Evolutionary conservation across 352 stramenopile genomes (phyloP), one percentile per base, ranked within the genome.

Genomic region (Phytopythium sindhum): DNA sequence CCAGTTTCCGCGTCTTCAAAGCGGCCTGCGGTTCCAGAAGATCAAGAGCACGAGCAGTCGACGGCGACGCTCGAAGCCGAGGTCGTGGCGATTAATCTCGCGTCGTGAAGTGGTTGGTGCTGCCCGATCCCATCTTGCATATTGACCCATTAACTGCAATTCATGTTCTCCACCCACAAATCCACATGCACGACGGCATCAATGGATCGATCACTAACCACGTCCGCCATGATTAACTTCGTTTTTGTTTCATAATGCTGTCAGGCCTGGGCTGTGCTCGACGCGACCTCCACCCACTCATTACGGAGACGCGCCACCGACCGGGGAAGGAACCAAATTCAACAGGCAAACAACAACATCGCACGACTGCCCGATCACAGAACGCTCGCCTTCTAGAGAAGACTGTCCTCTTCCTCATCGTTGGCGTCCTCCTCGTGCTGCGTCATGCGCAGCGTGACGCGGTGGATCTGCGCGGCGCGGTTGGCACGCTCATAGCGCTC

Each of bases 381-480:
- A 50, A 26, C 17, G 19, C 42, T 10, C 21, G 21, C 33, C 28
- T n/a, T 69, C 85, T 65, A 91, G 54, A 91, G 64, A 42, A 91
- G 66, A 33, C 60, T 81, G 51, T 87, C 79, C 65, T 90, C 77
- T 24, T 80, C 76, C 60, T 87, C 78, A 41, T 81, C 67, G 14
- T 84, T 73, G 8, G 76, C 60, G 29, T 67, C 62, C 23, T 80
- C 75, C 12, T 85, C 68, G 15, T 84, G 72, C 29, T 87, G 78
- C 50, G 72, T 78, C 84, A 93, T 91, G 44, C 75, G 74, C 66
- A 90, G 81, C 33, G 84, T 91, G 19, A 93, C 81, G 63, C 84
- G 84, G 44, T 69, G 81, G 58, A 93, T 86, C 69, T 93, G 84
- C 45, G 84, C 81, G 4, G 80, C 81, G 10, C 73, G 73, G 41